Conservation (phyloP, 2,329 filamentous ascomycete species). For the Cordyceps cicadae region DNA sequence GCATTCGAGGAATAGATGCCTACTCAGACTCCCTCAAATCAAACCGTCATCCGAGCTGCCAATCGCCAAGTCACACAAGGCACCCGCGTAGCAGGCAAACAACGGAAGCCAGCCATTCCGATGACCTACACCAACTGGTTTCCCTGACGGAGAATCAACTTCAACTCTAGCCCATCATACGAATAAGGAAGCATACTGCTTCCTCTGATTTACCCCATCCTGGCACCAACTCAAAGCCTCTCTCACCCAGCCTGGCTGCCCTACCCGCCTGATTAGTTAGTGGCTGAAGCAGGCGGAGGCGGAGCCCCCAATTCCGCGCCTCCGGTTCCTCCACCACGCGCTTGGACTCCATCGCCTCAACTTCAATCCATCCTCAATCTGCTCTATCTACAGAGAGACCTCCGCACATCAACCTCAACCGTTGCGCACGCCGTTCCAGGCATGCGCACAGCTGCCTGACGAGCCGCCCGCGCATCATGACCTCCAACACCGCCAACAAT, state of each 20-base stretch:
- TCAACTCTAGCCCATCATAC: no score
- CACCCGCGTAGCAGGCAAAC: no score
- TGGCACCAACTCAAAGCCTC: no score
- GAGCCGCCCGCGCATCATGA: slow-evolving; percentile 9
- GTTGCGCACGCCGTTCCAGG: neutral
- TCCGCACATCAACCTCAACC: slow-evolving; percentile 3
- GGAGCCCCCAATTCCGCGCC: slow-evolving; percentile 1
- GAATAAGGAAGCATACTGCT: no score
- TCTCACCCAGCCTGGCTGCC: neutral
- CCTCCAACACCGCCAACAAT: slow-evolving; percentile 27
- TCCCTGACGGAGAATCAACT: no score
- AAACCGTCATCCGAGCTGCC: no score
- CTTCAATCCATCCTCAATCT: neutral
- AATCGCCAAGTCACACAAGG: no score
- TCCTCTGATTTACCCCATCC: no score
- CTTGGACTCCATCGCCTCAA: slow-evolving; percentile 6
- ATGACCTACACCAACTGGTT: no score
- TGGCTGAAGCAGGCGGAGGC: neutral
- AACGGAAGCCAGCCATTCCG: no score
- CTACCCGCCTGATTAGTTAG: neutral
- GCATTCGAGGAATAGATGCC: no score
- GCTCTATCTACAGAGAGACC: neutral
- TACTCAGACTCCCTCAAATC: no score
- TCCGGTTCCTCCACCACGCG: neutral
- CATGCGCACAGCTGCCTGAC: slow-evolving; percentile 3